These are phyloP conservation scores for Helichrysum umbraculigerum DNA, from an alignment of 129 eudicot genomes.

Conservation along the genomic window DNA sequence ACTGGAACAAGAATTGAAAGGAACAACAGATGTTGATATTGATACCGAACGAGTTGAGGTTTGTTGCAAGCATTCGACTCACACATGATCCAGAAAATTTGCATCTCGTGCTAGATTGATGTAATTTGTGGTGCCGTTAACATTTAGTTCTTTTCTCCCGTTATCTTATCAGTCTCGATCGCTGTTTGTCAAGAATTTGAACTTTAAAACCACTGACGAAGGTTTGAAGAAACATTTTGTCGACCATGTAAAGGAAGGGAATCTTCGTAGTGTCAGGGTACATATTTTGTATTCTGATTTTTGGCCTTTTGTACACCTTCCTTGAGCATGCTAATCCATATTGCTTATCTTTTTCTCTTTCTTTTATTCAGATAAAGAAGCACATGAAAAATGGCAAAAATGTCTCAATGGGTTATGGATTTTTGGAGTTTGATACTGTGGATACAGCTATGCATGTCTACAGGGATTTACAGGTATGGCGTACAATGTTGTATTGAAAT, in stretches of 20 bases:
- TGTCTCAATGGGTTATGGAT: slow-evolving; percentile 93
- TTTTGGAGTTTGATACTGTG: slow-evolving; percentile 80
- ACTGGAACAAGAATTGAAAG: slow-evolving; percentile 62
- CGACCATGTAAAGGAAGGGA: slow-evolving; percentile 76
- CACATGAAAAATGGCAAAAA: slow-evolving; percentile 85
- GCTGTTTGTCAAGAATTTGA: slow-evolving; percentile 84
- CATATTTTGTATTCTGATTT: neutral
- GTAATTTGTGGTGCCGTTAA: neutral
- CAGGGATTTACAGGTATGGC: slow-evolving; percentile 67
- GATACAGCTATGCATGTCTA: slow-evolving; percentile 70
- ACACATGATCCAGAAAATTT: neutral
- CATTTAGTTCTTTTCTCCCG: slow-evolving; percentile 13
- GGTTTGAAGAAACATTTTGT: slow-evolving; percentile 68
- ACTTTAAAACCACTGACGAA: slow-evolving; percentile 82
- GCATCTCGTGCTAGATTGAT: neutral
- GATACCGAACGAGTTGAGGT: slow-evolving; percentile 94
- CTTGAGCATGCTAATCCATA: slow-evolving; percentile 5
- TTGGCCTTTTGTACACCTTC: neutral
- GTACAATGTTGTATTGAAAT: neutral
- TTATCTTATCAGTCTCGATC: slow-evolving; percentile 73
- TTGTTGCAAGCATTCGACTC: neutral
- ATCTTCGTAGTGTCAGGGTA: slow-evolving; percentile 80
- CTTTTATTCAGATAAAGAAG: slow-evolving; percentile 61
- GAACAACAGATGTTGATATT: slow-evolving; percentile 52
- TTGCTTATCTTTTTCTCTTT: slow-evolving; percentile 4